phyloP scores from a whole-genome alignment of 306 rosid species.

The Abrus precatorius region DNA sequence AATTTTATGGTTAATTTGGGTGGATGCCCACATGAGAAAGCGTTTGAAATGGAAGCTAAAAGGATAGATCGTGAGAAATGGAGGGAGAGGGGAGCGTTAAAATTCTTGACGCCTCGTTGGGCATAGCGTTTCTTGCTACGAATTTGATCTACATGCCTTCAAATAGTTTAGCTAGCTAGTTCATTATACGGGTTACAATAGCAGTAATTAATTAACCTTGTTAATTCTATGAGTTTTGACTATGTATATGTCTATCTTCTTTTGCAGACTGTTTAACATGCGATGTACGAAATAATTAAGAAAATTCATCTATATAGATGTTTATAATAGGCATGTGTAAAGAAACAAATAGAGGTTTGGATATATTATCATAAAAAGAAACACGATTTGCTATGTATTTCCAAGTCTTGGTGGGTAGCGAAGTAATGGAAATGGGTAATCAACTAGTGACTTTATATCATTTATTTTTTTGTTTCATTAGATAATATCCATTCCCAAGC shows the following conservation, averaged over 20 bases:
- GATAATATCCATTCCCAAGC: not conserved
- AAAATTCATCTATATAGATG: not conserved
- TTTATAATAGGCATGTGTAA: not conserved
- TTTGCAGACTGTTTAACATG: not conserved
- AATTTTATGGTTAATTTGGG: not conserved
- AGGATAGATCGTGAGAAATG: slow-evolving; percentile 16
- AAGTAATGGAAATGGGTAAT: not conserved
- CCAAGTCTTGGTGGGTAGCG: not conserved
- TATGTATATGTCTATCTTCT: not conserved
- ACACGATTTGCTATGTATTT: not conserved
- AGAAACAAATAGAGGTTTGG: not conserved
- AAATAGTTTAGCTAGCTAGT: slow-evolving; percentile 2
- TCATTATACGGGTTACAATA: not conserved
- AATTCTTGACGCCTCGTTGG: too few relatives aligned
- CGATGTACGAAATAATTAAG: not conserved
- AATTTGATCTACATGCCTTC: not conserved
- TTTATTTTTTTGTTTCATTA: not conserved
- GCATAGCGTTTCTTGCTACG: not conserved
- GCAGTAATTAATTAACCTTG: not conserved
- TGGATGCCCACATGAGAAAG: not conserved
- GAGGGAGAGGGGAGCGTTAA: not conserved
- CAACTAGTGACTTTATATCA: not conserved
- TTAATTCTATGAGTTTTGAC: not conserved
- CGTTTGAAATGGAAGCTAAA: not conserved
- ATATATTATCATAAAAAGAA: not conserved